These are phyloP conservation scores for Buddleja alternifolia DNA, from an alignment of 257 asterid species.

Conservation along the genomic window DNA sequence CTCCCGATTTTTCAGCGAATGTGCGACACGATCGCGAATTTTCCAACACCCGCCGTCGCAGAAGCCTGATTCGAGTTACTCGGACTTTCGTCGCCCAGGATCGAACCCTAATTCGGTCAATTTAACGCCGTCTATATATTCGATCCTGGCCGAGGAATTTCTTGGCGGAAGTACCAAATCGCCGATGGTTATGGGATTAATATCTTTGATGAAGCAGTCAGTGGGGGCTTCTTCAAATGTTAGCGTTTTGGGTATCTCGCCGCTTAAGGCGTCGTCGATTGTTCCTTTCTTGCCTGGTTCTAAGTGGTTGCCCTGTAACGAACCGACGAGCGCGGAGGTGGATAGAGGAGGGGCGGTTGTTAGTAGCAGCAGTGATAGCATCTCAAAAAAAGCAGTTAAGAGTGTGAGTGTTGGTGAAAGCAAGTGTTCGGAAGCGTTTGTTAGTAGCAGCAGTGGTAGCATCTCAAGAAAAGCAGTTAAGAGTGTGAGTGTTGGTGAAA, in stretches of 20 bases:
- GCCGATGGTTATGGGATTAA: constrained; percentile 51
- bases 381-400: constrained; percentile 22
- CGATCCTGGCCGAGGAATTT: constrained; percentile 49
- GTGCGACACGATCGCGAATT: constrained; percentile 44
- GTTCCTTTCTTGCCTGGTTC: constrained; percentile 63
- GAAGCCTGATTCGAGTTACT: constrained; percentile 43
- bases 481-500: constrained; percentile 25
- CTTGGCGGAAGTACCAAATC: constrained; percentile 46
- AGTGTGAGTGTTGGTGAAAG: constrained; percentile 24
- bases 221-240: constrained; percentile 34
- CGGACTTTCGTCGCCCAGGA: constrained; percentile 44
- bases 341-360: constrained; percentile 63
- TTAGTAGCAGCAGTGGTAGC: background rate
- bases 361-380: background rate
- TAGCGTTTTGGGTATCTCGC: constrained; percentile 55
- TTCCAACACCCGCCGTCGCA: constrained; percentile 41
- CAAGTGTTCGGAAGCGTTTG: too few species aligned
- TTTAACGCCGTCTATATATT: constrained; percentile 26
- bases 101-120: constrained; percentile 12
- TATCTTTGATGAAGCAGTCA: constrained; percentile 63
- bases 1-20: constrained; percentile 59
- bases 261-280: constrained; percentile 49
- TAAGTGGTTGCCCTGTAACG: constrained; percentile 69
- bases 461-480: constrained; percentile 17
- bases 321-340: constrained; percentile 46